A percentile compares a stretch with the other conserved stretches of the same genome.
phyloP scores from a whole-genome alignment of 2,329 filamentous ascomycete species.

The Cladosporium cucumerinum region DNA sequence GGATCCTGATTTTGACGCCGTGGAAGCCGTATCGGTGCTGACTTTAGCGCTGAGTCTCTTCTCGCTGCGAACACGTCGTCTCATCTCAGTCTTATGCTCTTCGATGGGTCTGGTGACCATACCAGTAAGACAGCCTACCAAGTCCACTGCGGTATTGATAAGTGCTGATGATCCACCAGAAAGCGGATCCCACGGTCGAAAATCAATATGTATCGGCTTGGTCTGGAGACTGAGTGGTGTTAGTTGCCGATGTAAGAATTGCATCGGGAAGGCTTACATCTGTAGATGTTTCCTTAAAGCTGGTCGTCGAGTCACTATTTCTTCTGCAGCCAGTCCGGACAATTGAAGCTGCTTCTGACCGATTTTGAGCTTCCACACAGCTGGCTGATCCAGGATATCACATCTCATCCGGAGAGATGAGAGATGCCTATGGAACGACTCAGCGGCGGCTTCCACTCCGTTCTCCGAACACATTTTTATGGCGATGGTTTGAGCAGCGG shows the following conservation, averaged over 20 bases:
- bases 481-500: slow-evolving; percentile 58
- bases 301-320: background rate
- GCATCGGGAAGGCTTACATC: background rate
- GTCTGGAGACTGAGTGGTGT: background rate
- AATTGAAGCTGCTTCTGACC: background rate
- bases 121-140: no score
- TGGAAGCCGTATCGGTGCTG: no score
- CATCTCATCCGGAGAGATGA: slow-evolving; percentile 59
- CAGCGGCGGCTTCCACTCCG: slow-evolving; percentile 66
- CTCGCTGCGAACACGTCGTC: no score
- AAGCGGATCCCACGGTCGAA: no score
- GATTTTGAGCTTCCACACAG: slow-evolving; percentile 53
- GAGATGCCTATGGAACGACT: slow-evolving; percentile 61
- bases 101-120: no score
- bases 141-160: no score
- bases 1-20: no score
- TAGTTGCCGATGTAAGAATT: background rate
- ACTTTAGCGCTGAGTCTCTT: no score
- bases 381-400: slow-evolving; percentile 62
- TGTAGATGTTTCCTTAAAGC: background rate
- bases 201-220: no score
- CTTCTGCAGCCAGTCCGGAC: background rate
- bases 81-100: no score
- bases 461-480: slow-evolving; percentile 62
- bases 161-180: no score